These are phyloP conservation scores for Hypoxylon sp. DNA, from an alignment of 2,329 filamentous ascomycete genomes.

Conservation along the genomic window DNA sequence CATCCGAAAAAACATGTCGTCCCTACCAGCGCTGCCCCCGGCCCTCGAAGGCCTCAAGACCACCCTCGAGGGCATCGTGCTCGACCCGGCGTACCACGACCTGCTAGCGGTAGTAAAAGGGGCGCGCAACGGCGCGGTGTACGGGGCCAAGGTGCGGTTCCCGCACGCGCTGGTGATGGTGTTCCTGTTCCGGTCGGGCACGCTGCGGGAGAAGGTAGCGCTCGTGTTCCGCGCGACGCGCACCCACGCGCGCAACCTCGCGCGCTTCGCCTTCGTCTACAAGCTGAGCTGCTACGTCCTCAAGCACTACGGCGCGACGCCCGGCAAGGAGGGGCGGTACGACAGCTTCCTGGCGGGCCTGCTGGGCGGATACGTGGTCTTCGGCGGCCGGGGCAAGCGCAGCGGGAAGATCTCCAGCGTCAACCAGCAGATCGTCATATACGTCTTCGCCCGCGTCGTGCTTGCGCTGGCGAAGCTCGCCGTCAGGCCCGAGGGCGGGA, in stretches of 20 bases:
- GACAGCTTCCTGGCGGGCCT: constrained; percentile 89
- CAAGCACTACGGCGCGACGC: constrained; percentile 65
- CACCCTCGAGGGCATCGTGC: constrained; percentile 76
- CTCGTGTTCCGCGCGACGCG: constrained; percentile 86
- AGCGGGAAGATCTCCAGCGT: constrained; percentile 77
- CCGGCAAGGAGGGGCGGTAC: constrained; percentile 73
- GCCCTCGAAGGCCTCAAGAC: constrained; percentile 56
- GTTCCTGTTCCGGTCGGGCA: constrained; percentile 92
- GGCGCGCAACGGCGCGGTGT: constrained; percentile 95
- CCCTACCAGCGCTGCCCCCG: not conserved
- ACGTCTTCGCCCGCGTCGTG: constrained; percentile 92
- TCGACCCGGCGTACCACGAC: constrained; percentile 87
- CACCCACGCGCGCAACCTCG: constrained; percentile 90
- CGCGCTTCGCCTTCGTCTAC: constrained; percentile 90
- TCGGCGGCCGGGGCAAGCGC: constrained; percentile 73
- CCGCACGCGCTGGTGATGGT: constrained; percentile 99
- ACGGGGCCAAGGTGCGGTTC: constrained; percentile 97
- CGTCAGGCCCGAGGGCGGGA: constrained; percentile 67
- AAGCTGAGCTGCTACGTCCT: constrained; percentile 83
- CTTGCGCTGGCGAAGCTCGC: constrained; percentile 85
- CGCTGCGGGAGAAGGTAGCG: constrained; percentile 78
- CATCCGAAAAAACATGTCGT: constrained; percentile 4
- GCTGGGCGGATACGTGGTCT: constrained; percentile 90
- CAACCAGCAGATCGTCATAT: constrained; percentile 97
- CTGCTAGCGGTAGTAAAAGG: constrained; percentile 87